Percentiles rank a stretch among this genome's conserved stretches.
Conservation (phyloP, 202 grass and related monocot genomes). For the Zoysia matrella region DNA sequence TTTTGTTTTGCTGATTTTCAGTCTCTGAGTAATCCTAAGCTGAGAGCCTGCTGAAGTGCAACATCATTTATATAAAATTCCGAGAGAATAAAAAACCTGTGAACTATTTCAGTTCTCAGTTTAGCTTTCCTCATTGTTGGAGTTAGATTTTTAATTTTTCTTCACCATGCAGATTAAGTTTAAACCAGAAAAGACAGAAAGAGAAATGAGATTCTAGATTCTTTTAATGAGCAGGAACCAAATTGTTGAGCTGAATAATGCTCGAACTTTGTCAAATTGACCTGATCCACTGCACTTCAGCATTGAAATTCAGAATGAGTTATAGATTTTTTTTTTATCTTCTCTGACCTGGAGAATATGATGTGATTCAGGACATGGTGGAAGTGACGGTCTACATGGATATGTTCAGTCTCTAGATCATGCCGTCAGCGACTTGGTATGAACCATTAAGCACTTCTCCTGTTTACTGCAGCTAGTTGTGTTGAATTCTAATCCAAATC, state of each 20-base stretch:
- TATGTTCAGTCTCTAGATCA: constrained; percentile 95
- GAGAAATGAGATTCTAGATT: neutral
- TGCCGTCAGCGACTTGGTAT: constrained; percentile 83
- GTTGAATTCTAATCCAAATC: constrained; percentile 4
- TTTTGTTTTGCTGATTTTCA: neutral
- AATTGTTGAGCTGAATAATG: constrained; percentile 11
- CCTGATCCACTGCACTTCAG: no score
- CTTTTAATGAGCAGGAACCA: neutral
- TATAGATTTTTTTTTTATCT: neutral
- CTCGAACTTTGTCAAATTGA: neutral
- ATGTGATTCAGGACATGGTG: constrained; percentile 74
- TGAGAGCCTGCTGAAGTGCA: neutral
- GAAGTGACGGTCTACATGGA: constrained; percentile 90
- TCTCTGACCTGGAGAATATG: constrained; percentile 32
- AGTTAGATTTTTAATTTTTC: neutral
- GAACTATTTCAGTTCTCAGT: neutral
- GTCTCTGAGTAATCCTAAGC: neutral
- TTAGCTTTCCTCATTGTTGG: neutral
- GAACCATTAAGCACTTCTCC: neutral
- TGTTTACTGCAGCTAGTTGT: neutral
- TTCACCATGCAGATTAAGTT: neutral
- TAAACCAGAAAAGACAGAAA: neutral
- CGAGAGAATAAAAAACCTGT: neutral
- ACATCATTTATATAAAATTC: neutral
- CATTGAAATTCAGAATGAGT: neutral